These are phyloP conservation scores for Protomyces arabidopsidicola DNA, from an alignment of 1,139 yeast species.

Conservation along the genomic window DNA sequence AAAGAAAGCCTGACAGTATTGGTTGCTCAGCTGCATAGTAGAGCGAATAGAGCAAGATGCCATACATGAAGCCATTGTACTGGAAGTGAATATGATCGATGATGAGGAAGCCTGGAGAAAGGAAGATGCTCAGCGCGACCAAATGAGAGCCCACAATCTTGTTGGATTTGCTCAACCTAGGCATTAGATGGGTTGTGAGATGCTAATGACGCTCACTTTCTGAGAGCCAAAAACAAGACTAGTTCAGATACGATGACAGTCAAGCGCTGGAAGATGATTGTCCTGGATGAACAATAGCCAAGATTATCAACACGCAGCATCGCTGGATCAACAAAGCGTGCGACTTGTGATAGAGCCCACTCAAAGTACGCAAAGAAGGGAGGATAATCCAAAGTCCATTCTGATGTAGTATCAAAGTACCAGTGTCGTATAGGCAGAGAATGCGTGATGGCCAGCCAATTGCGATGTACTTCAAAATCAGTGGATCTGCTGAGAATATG, in stretches of 20 bases:
- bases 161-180: slow-evolving; percentile 1
- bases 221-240: slow-evolving; percentile 63
- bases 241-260: slow-evolving; percentile 78
- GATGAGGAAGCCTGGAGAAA: slow-evolving; percentile 83
- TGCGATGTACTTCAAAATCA: slow-evolving; percentile 94
- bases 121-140: slow-evolving; percentile 65
- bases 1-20: slow-evolving; percentile 67
- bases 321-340: slow-evolving; percentile 47
- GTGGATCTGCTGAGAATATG: slow-evolving; percentile 55
- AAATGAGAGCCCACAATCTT: neutral
- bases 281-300: slow-evolving; percentile 59
- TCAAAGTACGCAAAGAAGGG: slow-evolving; percentile 97
- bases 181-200: neutral
- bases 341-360: slow-evolving; percentile 70
- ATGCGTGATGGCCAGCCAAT: slow-evolving; percentile 90
- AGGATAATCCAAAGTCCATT: slow-evolving; percentile 96
- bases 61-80: slow-evolving; percentile 89
- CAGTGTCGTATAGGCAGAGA: slow-evolving; percentile 71
- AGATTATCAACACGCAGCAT: slow-evolving; percentile 65
- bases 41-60: slow-evolving; percentile 67
- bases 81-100: slow-evolving; percentile 94
- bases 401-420: slow-evolving; percentile 76
- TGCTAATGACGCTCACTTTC: slow-evolving; percentile 49
- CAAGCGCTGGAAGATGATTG: slow-evolving; percentile 71
- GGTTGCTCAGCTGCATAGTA: slow-evolving; percentile 55